Evolutionary conservation across 108 stramenopile species (phyloP).

Genomic region (Fragilaria radians): DNA sequence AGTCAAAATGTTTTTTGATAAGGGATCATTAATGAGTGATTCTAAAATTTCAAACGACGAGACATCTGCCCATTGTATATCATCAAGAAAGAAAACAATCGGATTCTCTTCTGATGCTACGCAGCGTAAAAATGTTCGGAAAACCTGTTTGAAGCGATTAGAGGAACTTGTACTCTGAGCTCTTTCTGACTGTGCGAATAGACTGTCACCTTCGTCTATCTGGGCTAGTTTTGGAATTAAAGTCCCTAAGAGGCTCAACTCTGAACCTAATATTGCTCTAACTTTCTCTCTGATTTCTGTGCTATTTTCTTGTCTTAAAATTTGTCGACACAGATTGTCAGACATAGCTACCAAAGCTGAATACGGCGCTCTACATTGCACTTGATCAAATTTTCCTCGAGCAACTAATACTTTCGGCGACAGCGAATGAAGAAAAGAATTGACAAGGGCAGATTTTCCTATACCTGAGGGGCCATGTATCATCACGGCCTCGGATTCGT

Average conservation of each 20-base stretch:
- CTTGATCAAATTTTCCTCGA: not conserved
- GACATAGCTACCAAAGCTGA: not conserved
- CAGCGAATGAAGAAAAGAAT: not conserved
- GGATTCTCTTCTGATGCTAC: slow-evolving; percentile 3
- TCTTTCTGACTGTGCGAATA: not conserved
- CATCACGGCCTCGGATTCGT: too few species aligned
- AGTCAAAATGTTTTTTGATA: not conserved
- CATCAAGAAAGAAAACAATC: slow-evolving; percentile 46
- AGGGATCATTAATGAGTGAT: not conserved
- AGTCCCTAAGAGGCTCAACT: not conserved
- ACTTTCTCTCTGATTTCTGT: not conserved
- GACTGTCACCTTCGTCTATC: not conserved
- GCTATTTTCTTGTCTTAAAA: not conserved
- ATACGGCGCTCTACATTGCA: not conserved
- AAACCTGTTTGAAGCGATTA: not conserved
- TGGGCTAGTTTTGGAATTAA: not conserved
- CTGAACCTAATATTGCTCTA: not conserved
- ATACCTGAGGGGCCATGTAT: not conserved
- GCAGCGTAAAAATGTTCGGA: not conserved
- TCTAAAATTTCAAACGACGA: slow-evolving; percentile 32
- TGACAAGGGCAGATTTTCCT: not conserved
- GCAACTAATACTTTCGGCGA: not conserved
- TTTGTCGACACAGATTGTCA: not conserved
- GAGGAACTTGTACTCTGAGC: not conserved
- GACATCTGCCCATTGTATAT: slow-evolving; percentile 60